Conservation (phyloP, 2,329 filamentous ascomycete genomes). For the Colletotrichum orchidophilum region DNA sequence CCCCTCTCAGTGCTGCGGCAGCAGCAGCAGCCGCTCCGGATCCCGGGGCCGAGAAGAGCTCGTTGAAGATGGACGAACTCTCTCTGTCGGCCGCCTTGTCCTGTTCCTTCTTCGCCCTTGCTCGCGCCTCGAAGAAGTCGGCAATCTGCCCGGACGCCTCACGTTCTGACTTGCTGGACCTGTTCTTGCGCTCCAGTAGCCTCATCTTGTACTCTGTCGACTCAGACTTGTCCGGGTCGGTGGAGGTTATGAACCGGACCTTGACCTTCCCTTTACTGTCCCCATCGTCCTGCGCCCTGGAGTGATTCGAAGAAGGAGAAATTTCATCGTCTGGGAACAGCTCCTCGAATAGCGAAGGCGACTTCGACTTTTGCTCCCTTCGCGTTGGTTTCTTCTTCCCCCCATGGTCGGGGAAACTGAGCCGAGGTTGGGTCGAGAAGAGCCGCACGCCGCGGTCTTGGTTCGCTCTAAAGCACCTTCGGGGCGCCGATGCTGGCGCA, state of each 20-base stretch:
- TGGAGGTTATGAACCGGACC: constrained; percentile 26
- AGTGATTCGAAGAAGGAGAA: background rate
- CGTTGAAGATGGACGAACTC: constrained; percentile 13
- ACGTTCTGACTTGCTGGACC: background rate
- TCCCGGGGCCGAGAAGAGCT: constrained; percentile 20
- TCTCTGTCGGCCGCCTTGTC: background rate
- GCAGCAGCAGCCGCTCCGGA: background rate
- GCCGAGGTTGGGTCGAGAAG: background rate
- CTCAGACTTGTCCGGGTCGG: constrained; percentile 16
- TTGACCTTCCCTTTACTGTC: background rate
- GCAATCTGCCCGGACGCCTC: background rate
- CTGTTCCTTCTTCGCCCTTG: background rate
- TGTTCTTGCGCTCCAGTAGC: background rate
- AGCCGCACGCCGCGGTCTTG: background rate
- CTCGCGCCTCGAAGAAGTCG: background rate
- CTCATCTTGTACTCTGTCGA: constrained; percentile 4
- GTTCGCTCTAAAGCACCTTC: background rate
- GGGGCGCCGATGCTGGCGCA: background rate
- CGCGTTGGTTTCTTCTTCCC: background rate
- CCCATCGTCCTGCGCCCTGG: background rate
- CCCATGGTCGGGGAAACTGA: background rate
- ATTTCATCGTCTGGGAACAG: constrained; percentile 20
- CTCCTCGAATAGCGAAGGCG: constrained; percentile 26
- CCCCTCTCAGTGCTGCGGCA: background rate
- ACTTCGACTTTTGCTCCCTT: background rate